phyloP scores from a whole-genome alignment of 163 green algal genomes.

The Trebouxiophyceae sp. region DNA sequence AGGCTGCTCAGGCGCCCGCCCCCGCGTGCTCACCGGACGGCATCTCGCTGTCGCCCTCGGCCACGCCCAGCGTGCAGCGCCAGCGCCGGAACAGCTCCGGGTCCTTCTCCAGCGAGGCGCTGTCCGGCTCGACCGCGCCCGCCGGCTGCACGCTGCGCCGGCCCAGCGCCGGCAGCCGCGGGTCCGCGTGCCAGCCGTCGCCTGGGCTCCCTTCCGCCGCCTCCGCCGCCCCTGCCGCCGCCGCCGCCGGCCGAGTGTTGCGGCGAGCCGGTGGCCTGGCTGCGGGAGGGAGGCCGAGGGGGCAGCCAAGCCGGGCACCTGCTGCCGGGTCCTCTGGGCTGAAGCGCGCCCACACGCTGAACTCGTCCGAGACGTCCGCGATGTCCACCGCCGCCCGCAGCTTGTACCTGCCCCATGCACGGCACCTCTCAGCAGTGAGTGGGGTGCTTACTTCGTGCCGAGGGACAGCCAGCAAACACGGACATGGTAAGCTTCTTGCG shows the following conservation, averaged over 20 bases:
- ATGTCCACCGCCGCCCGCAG: conserved; percentile 63
- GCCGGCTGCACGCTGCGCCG: conserved; percentile 11
- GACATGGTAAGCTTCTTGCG: conserved; percentile 23
- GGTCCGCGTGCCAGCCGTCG: conserved; percentile 40
- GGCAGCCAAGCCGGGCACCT: too few species aligned
- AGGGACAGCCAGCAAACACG: neutral
- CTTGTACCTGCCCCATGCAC: conserved; percentile 48
- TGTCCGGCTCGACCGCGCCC: too few species aligned
- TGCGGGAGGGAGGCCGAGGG: too few species aligned
- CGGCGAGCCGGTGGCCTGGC: too few species aligned
- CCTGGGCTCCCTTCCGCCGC: too few species aligned
- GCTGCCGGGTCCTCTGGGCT: too few species aligned
- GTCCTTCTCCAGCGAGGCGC: too few species aligned
- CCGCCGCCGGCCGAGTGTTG: too few species aligned
- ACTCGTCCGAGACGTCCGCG: conserved; percentile 45
- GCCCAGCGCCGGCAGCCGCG: conserved; percentile 45
- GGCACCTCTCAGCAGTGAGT: neutral
- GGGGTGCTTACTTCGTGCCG: neutral
- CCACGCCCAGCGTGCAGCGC: conserved; percentile 60
- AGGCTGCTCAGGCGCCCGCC: too few species aligned
- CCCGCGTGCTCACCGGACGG: too few species aligned
- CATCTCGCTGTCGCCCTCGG: conserved; percentile 74
- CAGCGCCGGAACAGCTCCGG: conserved; percentile 28
- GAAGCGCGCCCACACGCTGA: conserved; percentile 42
- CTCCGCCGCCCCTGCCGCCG: too few species aligned